These are phyloP conservation scores for Debaryomyces sp. DNA, from an alignment of 1,139 yeast species.

Conservation along the genomic window DNA sequence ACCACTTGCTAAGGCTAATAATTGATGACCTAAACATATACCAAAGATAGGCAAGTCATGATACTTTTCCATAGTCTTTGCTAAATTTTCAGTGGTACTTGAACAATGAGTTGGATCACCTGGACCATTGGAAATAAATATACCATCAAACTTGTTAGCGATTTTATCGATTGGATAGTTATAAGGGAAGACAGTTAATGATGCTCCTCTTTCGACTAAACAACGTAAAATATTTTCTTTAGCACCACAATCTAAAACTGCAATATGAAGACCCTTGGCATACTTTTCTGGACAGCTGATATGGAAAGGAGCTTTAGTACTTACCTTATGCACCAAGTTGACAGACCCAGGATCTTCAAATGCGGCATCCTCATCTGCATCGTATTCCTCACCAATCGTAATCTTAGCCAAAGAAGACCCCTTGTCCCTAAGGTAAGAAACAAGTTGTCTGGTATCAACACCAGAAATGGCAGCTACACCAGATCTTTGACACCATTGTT, in stretches of 20 bases:
- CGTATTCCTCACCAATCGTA: constrained; percentile 87
- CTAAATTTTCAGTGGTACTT: constrained; percentile 74
- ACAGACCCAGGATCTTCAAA: constrained; percentile 91
- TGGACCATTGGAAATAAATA: constrained; percentile 95
- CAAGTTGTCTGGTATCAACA: constrained; percentile 94
- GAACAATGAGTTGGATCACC: constrained; percentile 98
- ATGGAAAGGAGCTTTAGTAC: constrained; percentile 95
- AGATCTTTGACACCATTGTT: constrained; percentile 94
- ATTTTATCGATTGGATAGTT: constrained; percentile 90
- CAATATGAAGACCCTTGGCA: constrained; percentile 71
- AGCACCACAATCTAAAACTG: constrained; percentile 96
- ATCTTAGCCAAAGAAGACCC: constrained; percentile 93
- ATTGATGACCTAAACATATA: constrained; percentile 95
- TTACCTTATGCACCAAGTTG: constrained; percentile 89
- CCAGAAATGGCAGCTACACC: constrained; percentile 97
- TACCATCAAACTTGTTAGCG: constrained; percentile 91
- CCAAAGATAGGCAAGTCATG: constrained; percentile 90
- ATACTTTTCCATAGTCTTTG: constrained; percentile 63
- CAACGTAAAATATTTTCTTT: constrained; percentile 96
- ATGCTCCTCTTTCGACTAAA: constrained; percentile 91
- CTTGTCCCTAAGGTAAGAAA: constrained; percentile 88
- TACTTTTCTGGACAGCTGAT: constrained; percentile 65
- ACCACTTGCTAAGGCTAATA: constrained; percentile 91
- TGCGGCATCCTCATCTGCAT: constrained; percentile 89
- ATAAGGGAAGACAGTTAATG: constrained; percentile 94